A percentile compares a stretch with the other conserved stretches of the same genome.
Conservation (phyloP, 192 early-diverging fungal genomes). For the Coemansia sp. region DNA sequence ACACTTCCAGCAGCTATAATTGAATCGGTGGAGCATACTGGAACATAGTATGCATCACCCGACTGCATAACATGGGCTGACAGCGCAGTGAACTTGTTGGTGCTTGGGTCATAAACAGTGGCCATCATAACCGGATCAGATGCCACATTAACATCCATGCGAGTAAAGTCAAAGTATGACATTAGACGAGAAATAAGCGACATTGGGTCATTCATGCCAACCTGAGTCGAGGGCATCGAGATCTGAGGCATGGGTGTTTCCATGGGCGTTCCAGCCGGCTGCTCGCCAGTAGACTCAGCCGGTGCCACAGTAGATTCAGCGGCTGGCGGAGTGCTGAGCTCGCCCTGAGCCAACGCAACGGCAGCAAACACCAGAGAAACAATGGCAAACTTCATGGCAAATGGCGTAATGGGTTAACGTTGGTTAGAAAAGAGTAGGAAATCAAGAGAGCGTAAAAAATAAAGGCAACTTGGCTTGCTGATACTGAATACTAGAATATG, state of each 20-base stretch:
- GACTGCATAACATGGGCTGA: constrained; percentile 12
- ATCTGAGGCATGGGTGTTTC: too few relatives aligned
- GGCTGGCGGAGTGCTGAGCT: neutral
- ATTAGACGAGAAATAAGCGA: constrained; percentile 15
- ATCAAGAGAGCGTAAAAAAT: too few relatives aligned
- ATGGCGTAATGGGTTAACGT: too few relatives aligned
- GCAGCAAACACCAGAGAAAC: constrained; percentile 13
- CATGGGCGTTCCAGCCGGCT: neutral
- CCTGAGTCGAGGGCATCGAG: neutral
- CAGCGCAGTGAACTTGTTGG: constrained; percentile 15
- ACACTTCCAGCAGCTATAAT: neutral
- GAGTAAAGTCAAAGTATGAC: constrained; percentile 27
- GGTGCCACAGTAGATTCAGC: neutral
- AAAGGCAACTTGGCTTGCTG: too few relatives aligned
- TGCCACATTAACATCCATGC: neutral
- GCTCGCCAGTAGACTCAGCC: neutral
- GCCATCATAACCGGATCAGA: constrained; percentile 5
- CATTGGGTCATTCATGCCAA: neutral
- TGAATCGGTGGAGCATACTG: constrained; percentile 13
- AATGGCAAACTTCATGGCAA: constrained; percentile 19
- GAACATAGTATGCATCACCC: neutral
- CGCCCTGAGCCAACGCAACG: constrained; percentile 13
- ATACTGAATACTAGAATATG: too few relatives aligned
- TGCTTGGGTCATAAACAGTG: constrained; percentile 17
- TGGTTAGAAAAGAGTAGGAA: too few relatives aligned